phyloP scores from a whole-genome alignment of 202 grass and related monocot species.

The Zizania palustris region DNA sequence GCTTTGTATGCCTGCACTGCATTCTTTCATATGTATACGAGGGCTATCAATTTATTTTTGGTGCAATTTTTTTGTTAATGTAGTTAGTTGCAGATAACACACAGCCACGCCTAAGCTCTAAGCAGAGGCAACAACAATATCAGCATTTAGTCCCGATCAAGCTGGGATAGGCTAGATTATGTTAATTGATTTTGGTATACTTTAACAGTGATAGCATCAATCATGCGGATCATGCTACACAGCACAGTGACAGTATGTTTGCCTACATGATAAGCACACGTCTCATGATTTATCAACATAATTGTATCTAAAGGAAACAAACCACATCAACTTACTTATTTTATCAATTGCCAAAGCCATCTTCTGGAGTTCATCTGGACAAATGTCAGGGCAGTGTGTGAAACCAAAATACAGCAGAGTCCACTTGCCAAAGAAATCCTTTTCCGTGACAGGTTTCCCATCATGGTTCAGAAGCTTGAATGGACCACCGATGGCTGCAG shows the following conservation, averaged over 20 bases:
- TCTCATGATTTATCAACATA: constrained; percentile 14
- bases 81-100: neutral
- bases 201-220: neutral
- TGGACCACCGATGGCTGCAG: constrained; percentile 77
- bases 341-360: constrained; percentile 71
- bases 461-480: constrained; percentile 75
- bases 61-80: neutral
- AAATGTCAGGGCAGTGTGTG: constrained; percentile 85
- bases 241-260: neutral
- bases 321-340: constrained; percentile 55
- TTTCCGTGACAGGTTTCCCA: constrained; percentile 63
- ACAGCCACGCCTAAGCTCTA: neutral
- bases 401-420: constrained; percentile 84
- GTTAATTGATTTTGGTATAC: neutral
- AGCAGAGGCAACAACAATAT: neutral
- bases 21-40: neutral
- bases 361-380: constrained; percentile 82
- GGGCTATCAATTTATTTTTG: neutral
- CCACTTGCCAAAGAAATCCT: constrained; percentile 83
- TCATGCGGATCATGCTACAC: neutral
- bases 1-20: neutral
- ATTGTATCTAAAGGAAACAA: neutral
- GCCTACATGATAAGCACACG: neutral
- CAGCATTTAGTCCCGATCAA: neutral
- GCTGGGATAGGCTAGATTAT: neutral